Percentiles rank a stretch among this genome's conserved stretches.
Conservation (phyloP, 2,329 filamentous ascomycete species). For the Didymella pinodella region DNA sequence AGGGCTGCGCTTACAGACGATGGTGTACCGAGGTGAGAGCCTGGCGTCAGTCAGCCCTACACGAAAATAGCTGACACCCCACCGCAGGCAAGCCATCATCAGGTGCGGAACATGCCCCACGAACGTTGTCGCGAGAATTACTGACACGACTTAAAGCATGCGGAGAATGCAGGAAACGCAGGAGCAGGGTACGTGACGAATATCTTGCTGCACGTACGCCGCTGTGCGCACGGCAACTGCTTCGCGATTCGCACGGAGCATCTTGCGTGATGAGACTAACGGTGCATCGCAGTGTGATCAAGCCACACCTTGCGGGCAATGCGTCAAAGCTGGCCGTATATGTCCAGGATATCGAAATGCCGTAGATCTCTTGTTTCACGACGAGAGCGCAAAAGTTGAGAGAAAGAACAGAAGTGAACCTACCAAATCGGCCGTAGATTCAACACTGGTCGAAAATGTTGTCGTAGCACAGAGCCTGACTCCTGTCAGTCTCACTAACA, state of each 20-base stretch:
- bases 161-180: slow-evolving; percentile 42
- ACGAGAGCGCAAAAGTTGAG: slow-evolving; percentile 35
- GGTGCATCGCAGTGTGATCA: slow-evolving; percentile 35
- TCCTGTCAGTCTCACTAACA: slow-evolving; percentile 28
- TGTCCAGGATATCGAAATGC: slow-evolving; percentile 41
- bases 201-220: not conserved
- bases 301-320: slow-evolving; percentile 39
- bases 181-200: slow-evolving; percentile 33
- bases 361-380: slow-evolving; percentile 41
- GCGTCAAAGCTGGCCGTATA: slow-evolving; percentile 34
- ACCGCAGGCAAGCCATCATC: slow-evolving; percentile 33
- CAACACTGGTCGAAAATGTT: not conserved
- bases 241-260: slow-evolving; percentile 5
- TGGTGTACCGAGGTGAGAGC: slow-evolving; percentile 35
- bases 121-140: not conserved
- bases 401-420: slow-evolving; percentile 25
- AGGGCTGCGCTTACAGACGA: slow-evolving; percentile 19
- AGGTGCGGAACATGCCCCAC: slow-evolving; percentile 13
- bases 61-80: slow-evolving; percentile 16
- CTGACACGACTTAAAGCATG: slow-evolving; percentile 23
- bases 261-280: slow-evolving; percentile 11
- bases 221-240: not conserved
- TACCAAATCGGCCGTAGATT: not conserved
- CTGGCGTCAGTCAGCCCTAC: slow-evolving; percentile 5
- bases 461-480: not conserved